Conservation (phyloP, 495 filamentous ascomycete species). For the Zalerion maritima region DNA sequence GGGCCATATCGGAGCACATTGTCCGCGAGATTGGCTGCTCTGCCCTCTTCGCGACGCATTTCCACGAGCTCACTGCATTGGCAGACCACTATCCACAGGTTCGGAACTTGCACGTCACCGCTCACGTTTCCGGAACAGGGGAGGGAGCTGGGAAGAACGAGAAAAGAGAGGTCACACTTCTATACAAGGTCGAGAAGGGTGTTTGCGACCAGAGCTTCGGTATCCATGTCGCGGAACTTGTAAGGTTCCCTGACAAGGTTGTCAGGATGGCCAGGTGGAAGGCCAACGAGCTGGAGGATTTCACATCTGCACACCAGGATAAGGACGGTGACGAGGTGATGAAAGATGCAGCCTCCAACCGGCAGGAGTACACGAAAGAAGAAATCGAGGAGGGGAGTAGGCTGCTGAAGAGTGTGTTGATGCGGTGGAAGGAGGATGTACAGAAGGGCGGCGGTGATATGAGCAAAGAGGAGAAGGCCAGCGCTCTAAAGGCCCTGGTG, state of each 20-base stretch:
- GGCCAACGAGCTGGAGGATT: constrained; percentile 95
- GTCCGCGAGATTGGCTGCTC: constrained; percentile 87
- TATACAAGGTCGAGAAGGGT: constrained; percentile 91
- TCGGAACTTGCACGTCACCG: constrained; percentile 87
- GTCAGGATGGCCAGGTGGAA: constrained; percentile 98
- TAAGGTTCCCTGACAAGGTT: constrained; percentile 94
- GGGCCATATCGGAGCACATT: constrained; percentile 97
- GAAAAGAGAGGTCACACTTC: constrained; percentile 77
- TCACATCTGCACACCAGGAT: constrained; percentile 59
- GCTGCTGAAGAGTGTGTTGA: constrained; percentile 69
- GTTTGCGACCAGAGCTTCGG: constrained; percentile 96
- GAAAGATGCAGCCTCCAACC: too few species aligned
- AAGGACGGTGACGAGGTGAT: constrained; percentile 25
- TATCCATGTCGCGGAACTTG: constrained; percentile 95
- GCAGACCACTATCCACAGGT: constrained; percentile 75
- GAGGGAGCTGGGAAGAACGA: constrained; percentile 22
- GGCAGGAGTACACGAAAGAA: constrained; percentile 51
- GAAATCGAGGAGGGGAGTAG: constrained; percentile 86
- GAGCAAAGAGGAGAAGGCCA: constrained; percentile 64
- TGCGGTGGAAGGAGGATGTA: constrained; percentile 79
- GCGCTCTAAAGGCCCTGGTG: constrained; percentile 66
- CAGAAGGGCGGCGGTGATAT: constrained; percentile 41
- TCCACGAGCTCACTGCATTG: constrained; percentile 91
- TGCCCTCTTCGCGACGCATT: constrained; percentile 93
- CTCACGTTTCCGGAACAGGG: constrained; percentile 61